Conservation (phyloP, 495 filamentous ascomycete species). For the Aspergillus conjunctus region DNA sequence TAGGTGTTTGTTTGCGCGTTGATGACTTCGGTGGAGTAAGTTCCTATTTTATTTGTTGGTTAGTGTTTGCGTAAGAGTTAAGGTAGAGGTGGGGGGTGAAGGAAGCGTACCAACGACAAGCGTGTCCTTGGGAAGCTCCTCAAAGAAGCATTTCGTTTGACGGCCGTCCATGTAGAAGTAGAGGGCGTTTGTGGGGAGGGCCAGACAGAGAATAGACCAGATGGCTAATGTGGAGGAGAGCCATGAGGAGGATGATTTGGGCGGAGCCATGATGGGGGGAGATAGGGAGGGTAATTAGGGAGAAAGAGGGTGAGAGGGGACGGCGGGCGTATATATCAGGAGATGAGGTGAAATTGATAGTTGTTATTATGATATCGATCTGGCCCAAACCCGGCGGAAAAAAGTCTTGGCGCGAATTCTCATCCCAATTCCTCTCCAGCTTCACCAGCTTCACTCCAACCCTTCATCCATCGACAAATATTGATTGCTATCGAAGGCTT, state of each 20-base stretch:
- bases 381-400: slow-evolving; percentile 18
- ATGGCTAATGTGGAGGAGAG: slow-evolving; percentile 39
- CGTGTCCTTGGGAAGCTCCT: slow-evolving; percentile 97
- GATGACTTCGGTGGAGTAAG: slow-evolving; percentile 82
- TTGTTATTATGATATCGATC: slow-evolving; percentile 20
- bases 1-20: slow-evolving; percentile 64
- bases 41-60: slow-evolving; percentile 50
- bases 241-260: slow-evolving; percentile 43
- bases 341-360: slow-evolving; percentile 5
- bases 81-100: not conserved
- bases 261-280: slow-evolving; percentile 37
- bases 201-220: slow-evolving; percentile 46
- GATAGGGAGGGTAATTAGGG: not conserved
- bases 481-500: too few relatives aligned
- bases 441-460: too few relatives aligned
- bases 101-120: slow-evolving; percentile 75
- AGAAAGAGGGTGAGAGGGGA: slow-evolving; percentile 5
- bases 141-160: slow-evolving; percentile 80
- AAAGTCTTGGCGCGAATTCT: slow-evolving; percentile 32
- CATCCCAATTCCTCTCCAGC: slow-evolving; percentile 2
- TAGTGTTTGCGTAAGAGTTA: not conserved
- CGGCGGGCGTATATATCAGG: not conserved
- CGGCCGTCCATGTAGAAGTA: slow-evolving; percentile 95
- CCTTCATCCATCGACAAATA: not conserved
- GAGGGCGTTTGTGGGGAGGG: slow-evolving; percentile 71